These are phyloP conservation scores for Macadamia integrifolia DNA, from an alignment of 164 flowering plant genomes.

Conservation along the genomic window DNA sequence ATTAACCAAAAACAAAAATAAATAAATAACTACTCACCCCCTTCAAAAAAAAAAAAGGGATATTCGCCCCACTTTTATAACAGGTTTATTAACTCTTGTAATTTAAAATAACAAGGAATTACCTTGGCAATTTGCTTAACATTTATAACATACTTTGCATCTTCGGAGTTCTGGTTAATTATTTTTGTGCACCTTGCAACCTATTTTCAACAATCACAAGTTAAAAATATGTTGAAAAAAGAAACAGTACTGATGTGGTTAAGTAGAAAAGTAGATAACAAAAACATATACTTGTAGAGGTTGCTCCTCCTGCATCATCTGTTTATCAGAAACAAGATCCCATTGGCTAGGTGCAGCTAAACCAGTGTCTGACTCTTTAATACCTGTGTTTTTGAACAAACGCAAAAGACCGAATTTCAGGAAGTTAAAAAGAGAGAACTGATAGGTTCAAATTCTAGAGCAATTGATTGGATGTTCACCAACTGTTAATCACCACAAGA, in stretches of 20 bases:
- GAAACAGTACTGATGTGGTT: too few species aligned
- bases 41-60: not conserved
- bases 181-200: constrained; percentile 98
- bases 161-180: constrained; percentile 90
- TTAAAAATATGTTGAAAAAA: not conserved
- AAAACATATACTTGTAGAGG: constrained; percentile 71
- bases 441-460: too few species aligned
- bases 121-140: constrained; percentile 99
- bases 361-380: constrained; percentile 98
- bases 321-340: constrained; percentile 99
- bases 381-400: constrained; percentile 41
- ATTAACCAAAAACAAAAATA: constrained; percentile 1
- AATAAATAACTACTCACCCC: not conserved
- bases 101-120: constrained; percentile 3
- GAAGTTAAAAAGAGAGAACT: not conserved
- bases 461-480: too few species aligned
- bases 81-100: not conserved
- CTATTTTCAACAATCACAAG: constrained; percentile 26
- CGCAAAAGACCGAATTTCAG: not conserved
- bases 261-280: not conserved
- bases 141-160: constrained; percentile 95
- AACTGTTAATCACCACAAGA: too few species aligned
- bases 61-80: not conserved
- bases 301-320: constrained; percentile 99
- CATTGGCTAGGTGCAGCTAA: constrained; percentile 98